Conservation (phyloP, 371 early-diverging fungal genomes). For the Apophysomyces sp. region DNA sequence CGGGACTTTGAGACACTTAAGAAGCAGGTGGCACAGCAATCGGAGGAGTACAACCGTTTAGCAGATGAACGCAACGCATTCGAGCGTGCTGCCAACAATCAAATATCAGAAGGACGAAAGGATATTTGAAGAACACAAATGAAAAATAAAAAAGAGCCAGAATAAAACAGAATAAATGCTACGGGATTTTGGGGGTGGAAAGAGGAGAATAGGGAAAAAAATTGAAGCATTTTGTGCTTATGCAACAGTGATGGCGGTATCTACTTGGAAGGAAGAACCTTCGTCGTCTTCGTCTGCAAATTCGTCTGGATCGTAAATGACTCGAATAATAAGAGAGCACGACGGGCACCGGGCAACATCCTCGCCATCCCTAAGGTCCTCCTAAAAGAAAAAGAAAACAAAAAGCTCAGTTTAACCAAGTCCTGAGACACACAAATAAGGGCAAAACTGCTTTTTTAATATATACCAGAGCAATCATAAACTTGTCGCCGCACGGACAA, state of each 20-base stretch:
- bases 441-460: background rate
- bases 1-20: constrained; percentile 73
- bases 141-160: constrained; percentile 1
- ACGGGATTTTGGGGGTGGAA: background rate
- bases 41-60: constrained; percentile 75
- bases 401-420: background rate
- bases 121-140: constrained; percentile 11
- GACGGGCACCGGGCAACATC: constrained; percentile 95
- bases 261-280: constrained; percentile 42
- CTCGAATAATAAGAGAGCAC: constrained; percentile 92
- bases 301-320: constrained; percentile 83
- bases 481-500: constrained; percentile 99
- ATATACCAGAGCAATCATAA: constrained; percentile 81
- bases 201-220: constrained; percentile 3
- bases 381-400: constrained; percentile 34
- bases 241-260: constrained; percentile 30
- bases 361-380: constrained; percentile 91
- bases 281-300: constrained; percentile 45
- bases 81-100: constrained; percentile 32
- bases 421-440: no score
- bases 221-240: constrained; percentile 4
- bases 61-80: constrained; percentile 67
- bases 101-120: constrained; percentile 20
- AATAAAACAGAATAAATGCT: no score
- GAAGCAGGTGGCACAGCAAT: constrained; percentile 72